Evolutionary conservation across 176 grass and related monocot genomes (phyloP).

Genomic region (Luzula sylvatica): DNA sequence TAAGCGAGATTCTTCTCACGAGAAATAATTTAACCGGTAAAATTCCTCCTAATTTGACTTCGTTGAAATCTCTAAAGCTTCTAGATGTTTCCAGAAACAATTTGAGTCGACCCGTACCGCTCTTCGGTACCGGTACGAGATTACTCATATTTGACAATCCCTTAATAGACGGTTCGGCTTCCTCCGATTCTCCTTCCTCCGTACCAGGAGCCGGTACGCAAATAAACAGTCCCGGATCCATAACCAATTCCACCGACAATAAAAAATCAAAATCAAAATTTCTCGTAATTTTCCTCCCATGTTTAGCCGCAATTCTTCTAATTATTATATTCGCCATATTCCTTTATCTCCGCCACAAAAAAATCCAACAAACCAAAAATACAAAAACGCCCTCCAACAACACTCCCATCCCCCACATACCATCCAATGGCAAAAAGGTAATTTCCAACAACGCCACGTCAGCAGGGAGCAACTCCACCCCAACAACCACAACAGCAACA

Average conservation of each 20-base stretch:
- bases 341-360: constrained; percentile 28
- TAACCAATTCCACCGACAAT: background rate
- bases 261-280: constrained; percentile 8
- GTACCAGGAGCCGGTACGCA: background rate
- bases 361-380: constrained; percentile 12
- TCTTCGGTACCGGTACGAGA: constrained; percentile 22
- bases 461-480: constrained; percentile 36
- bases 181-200: background rate
- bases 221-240: background rate
- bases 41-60: constrained; percentile 42
- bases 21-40: constrained; percentile 50
- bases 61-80: constrained; percentile 30
- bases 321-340: background rate
- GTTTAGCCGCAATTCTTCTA: constrained; percentile 19
- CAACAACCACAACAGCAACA: constrained; percentile 37
- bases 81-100: constrained; percentile 64
- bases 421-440: no score
- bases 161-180: background rate
- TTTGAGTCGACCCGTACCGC: constrained; percentile 43
- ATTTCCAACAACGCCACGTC: constrained; percentile 11
- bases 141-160: constrained; percentile 40
- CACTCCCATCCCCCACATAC: constrained; percentile 35
- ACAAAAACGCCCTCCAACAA: constrained; percentile 11
- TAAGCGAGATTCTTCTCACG: constrained; percentile 32
- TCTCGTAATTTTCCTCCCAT: constrained; percentile 32